Base-by-base conservation (phyloP, 306 rosid species). In the Fragaria iinumae region DNA sequence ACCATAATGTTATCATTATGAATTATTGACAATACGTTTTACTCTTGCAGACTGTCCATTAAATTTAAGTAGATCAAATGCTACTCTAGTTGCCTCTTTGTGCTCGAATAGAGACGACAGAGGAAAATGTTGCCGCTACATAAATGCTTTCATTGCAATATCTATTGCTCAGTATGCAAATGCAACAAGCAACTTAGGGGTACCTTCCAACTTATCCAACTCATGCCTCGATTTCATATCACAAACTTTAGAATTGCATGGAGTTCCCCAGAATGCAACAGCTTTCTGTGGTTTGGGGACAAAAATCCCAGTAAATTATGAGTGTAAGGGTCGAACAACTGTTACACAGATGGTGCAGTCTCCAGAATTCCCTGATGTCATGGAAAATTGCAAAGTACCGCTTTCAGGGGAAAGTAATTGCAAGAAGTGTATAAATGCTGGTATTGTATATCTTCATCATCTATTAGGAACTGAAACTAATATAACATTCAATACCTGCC, bases 61-160 rank as follows among this genome's bases (percentile, higher is more conserved):
- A 83, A 86, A 91, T 79, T 86, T 95, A 81, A 82, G 88, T 41
- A 79, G 84, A 77, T 90, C 97, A 81, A 95, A 95, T 85, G 86
- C 91, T 68, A 92, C 98, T 45, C 69, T 89, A 65, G 96, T 86
- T 34, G 89, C 97, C 84, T 87, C 97, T 70, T 39, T 89, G 66
- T 95, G 99, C 87, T 88, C 91, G 25, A 72, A 80, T 80, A 84
- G 75, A 17, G 81, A 82, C 62, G 89, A 91, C 74, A 84, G 99
- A 69, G 97, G 96, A 75, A 89, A 89, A 63, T 95, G 99, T 79
- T 95, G 99, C 87, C 99, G 99, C 82, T 89, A 88, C 80, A 88
- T 95, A 66, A 95, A 95, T 83, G 96, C 98, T 75, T 83, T 89
- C 20, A 68, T 89, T 82, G 97, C 99, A 43, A 80, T 95, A 78